Evolutionary conservation across 1,284 basidiomycete species (phyloP).

Genomic region (Porogramme epimiltina): DNA sequence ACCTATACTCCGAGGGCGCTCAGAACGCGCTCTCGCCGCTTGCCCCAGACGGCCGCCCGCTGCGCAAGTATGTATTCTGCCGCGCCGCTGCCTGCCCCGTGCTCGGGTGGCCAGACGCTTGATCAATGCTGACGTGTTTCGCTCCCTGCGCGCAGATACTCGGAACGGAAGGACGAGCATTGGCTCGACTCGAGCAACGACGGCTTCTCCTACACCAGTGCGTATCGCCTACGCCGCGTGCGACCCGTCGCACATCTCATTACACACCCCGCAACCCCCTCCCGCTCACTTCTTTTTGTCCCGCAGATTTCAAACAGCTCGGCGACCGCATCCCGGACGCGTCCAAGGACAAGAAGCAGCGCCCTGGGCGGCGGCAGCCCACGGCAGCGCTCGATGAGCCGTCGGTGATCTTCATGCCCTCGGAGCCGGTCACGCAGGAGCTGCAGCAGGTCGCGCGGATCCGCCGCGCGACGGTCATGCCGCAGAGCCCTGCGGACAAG

Average conservation of each 20-base stretch:
- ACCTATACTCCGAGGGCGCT: conserved; percentile 47
- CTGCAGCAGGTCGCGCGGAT: conserved; percentile 41
- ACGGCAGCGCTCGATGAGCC: conserved; percentile 9
- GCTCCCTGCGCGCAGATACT: conserved; percentile 27
- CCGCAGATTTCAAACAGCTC: conserved; percentile 17
- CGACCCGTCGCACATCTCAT: no score
- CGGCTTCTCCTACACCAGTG: conserved; percentile 58
- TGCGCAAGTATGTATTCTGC: conserved; percentile 53
- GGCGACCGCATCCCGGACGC: conserved; percentile 15
- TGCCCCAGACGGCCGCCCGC: conserved; percentile 55
- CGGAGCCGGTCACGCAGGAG: conserved; percentile 38
- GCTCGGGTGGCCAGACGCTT: neutral
- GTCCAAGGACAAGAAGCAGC: conserved; percentile 12
- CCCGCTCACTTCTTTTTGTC: no score
- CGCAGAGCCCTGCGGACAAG: conserved; percentile 45
- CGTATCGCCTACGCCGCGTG: conserved; percentile 10
- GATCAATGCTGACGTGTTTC: neutral
- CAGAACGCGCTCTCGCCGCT: conserved; percentile 58
- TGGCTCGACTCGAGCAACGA: conserved; percentile 66
- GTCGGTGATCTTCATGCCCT: conserved; percentile 18
- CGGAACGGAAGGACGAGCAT: conserved; percentile 45
- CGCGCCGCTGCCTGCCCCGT: neutral
- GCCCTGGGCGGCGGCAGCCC: conserved; percentile 7
- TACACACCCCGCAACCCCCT: conserved; percentile 2
- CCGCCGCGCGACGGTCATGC: conserved; percentile 41